Conservation (phyloP, 441 rosid genomes). For the Dalechampia spathulata region DNA sequence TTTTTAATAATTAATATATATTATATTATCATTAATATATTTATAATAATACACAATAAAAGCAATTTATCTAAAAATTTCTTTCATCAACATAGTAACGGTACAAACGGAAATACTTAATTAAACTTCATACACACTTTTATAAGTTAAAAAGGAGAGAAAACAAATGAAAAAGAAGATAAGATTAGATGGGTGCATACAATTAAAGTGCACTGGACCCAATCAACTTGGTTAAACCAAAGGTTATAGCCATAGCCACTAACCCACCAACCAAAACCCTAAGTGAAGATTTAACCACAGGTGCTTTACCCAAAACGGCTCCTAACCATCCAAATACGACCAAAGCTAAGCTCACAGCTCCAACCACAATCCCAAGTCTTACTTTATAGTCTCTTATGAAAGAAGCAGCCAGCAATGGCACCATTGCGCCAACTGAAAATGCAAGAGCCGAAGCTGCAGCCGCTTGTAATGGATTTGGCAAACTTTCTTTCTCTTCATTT, state of each 20-base stretch:
- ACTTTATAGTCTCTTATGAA: constrained; percentile 54
- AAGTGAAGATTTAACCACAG: constrained; percentile 37
- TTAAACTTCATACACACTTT: no score
- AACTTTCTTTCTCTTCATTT: constrained; percentile 33
- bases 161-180: no score
- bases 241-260: constrained; percentile 92
- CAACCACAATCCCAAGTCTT: constrained; percentile 44
- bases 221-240: constrained; percentile 70
- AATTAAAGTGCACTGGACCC: constrained; percentile 49
- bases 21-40: no score
- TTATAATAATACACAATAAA: no score
- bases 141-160: no score
- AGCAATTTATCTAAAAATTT: no score
- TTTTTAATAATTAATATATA: no score
- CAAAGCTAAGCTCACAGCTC: constrained; percentile 54
- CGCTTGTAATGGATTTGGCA: constrained; percentile 75
- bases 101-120: no score
- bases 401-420: constrained; percentile 69
- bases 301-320: constrained; percentile 65
- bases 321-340: constrained; percentile 63
- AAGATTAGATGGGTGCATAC: neutral
- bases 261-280: constrained; percentile 86
- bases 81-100: no score
- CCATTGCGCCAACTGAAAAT: constrained; percentile 69
- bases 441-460: constrained; percentile 78